These are phyloP conservation scores for Coleophoma cylindrospora DNA, from an alignment of 2,329 filamentous ascomycete species.

Conservation along the genomic window DNA sequence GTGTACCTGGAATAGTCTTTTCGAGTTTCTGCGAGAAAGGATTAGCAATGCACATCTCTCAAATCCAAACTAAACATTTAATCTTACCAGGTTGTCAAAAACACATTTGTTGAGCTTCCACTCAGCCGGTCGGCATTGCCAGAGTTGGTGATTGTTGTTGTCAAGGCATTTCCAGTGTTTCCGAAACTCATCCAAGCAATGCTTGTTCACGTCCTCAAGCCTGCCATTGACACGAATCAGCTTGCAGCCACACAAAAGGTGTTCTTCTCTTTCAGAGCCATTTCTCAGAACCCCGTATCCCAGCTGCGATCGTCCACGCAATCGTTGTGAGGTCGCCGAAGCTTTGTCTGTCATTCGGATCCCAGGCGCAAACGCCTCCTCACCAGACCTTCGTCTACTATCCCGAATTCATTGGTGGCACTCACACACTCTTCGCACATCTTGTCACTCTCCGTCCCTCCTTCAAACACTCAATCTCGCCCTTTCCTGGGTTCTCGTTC, in stretches of 20 bases:
- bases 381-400: neutral
- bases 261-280: no score
- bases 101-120: constrained; percentile 92
- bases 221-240: constrained; percentile 36
- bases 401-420: constrained; percentile 23
- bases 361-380: neutral
- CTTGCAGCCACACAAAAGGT: no score
- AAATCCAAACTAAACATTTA: neutral
- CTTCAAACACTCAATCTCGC: constrained; percentile 92
- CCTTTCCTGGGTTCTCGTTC: constrained; percentile 83
- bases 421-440: constrained; percentile 94
- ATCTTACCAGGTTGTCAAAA: constrained; percentile 85
- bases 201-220: constrained; percentile 91
- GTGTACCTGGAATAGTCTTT: constrained; percentile 73
- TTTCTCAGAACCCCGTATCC: no score
- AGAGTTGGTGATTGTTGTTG: constrained; percentile 95
- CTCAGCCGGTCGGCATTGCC: constrained; percentile 87
- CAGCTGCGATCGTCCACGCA: no score
- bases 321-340: no score
- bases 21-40: constrained; percentile 59
- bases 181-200: constrained; percentile 87
- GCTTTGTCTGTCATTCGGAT: neutral
- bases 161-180: constrained; percentile 94
- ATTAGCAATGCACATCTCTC: neutral
- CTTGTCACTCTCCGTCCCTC: constrained; percentile 95